Conservation (phyloP, 1,139 yeast species). For the Magnusiomyces fungicola region DNA sequence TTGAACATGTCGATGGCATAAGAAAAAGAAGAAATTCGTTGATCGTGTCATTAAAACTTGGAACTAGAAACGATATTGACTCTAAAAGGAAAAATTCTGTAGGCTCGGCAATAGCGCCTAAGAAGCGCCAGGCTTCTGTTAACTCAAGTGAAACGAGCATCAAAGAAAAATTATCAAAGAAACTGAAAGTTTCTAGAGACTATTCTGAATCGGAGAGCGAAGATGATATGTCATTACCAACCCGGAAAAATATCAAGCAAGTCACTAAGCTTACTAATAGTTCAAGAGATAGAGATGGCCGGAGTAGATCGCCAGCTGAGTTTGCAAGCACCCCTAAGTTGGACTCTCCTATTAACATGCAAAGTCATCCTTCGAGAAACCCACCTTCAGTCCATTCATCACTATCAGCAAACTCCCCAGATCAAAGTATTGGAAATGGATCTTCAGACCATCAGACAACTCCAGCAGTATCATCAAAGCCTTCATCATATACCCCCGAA, state of each 20-base stretch:
- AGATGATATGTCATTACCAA: not conserved
- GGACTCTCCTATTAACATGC: not conserved
- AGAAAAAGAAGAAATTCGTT: not conserved
- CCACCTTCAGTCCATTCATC: no score
- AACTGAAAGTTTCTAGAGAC: not conserved
- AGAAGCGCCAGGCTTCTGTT: constrained; percentile 1
- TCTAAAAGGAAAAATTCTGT: not conserved
- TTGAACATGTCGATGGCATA: no score
- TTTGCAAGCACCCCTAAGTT: not conserved
- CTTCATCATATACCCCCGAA: constrained; percentile 11
- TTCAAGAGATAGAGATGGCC: no score
- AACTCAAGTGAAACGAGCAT: not conserved
- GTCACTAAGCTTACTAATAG: not conserved
- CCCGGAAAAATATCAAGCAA: not conserved
- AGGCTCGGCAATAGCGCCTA: not conserved
- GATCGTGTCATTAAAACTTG: constrained; percentile 2
- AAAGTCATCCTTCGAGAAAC: no score
- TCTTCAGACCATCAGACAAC: no score
- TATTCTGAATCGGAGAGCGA: constrained; percentile 4
- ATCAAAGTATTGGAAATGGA: no score
- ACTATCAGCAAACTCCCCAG: no score
- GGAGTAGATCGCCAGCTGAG: no score
- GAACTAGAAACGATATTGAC: not conserved
- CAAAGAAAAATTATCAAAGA: not conserved
- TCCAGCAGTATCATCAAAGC: constrained; percentile 5